Base-by-base conservation (phyloP, 2,329 filamentous ascomycete species). In the Didymella lethalis region DNA sequence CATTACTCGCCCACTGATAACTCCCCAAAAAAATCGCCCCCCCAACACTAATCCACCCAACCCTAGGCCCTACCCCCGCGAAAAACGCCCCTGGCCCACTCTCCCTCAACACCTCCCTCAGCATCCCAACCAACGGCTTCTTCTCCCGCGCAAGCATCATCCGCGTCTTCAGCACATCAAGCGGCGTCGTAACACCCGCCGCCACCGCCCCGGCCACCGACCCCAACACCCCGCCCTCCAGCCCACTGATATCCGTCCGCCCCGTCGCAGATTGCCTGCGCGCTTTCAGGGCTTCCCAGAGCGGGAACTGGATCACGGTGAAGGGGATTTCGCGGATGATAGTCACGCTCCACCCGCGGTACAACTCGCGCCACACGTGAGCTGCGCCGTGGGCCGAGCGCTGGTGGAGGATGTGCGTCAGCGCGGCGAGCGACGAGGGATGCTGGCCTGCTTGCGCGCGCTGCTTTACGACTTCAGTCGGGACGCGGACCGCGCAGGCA, bases 391-490 rank as follows among this genome's bases (percentile, higher is more conserved):
- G 71, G 41, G 76, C 68, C 32, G 65, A 62, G 59, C 81, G 64
- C 65, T 79, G 74, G 16, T 59, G 46, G 2, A 89, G 73, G 63
- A 97, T 97, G 59, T 88, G 86, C 55, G 80, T 82, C 54, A 97
- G 81, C 1, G 92, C 89, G 0, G 83, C 80, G 16, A 87, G 76
- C 12, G 87, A 90, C 6, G 86, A 88, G 5, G 91, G 88, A 78
- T 93, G 89, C 71, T 93, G 88, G 6, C 88, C 88, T 0, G 95
- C 95, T 79, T 99, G 95, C 18, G 95, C 93, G 59, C 96, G 86
- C 83, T 98, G 95, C 85, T 99, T 99, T 70, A 99, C 86, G 4
- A 99, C 95, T 76, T 99, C 95, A 0, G 93, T 98, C 8, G 95
- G 95, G 20, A 99, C 95, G 54, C 95, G 84, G 7, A 99, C 88